Base-by-base conservation (phyloP, 1,284 basidiomycete species). In the Boletus chippewaensis region DNA sequence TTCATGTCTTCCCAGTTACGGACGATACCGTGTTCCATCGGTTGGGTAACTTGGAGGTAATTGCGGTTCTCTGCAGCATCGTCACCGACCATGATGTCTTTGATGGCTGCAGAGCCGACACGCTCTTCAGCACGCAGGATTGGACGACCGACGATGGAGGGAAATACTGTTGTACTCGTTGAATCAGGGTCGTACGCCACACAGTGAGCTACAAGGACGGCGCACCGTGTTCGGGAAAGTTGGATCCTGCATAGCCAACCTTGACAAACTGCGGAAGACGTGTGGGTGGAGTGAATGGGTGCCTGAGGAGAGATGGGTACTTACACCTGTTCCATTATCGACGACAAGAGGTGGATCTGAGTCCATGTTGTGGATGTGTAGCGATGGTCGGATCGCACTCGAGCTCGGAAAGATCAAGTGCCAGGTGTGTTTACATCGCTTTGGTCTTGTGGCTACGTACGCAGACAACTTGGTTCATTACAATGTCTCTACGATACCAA, bases 1-100 rank as follows among this genome's bases (percentile, higher is more conserved):
- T 87, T 87, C 96, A 99, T 99, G 71, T 99, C 96, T 64, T 93
- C 91, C 94, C 95, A 99, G 73, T 99, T 96, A 64, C 89, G 87
- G 50, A 99, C 87, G 69, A 99, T 96, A 51, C 96, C 96, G 71
- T 99, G 96, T 70, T 99, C 96, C 91, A 99, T 95, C 3, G 96
- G 95, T 64, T 99, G 95, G 2, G 92, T 90, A 50, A 99, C 81
- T 71, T 99, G 95, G 28, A 99, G 83, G 73, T 91, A 98, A 66
- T 91, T 95, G 45, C 95, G 87, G 68, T 93, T 88, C 70, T 87
- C 81, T 40, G 91, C 92, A 24, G 96, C 96, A 69, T 97, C 93
- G 72, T 95, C 92, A 56, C 95, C 94, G 67, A 96, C 76, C 94
- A 99, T 98, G 71, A 99, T 87, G 72, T 99, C 95, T 68, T 91